A percentile compares a stretch with the other conserved stretches of the same genome.
phyloP scores from a whole-genome alignment of 441 rosid genomes.

The Gossypium aridum region DNA sequence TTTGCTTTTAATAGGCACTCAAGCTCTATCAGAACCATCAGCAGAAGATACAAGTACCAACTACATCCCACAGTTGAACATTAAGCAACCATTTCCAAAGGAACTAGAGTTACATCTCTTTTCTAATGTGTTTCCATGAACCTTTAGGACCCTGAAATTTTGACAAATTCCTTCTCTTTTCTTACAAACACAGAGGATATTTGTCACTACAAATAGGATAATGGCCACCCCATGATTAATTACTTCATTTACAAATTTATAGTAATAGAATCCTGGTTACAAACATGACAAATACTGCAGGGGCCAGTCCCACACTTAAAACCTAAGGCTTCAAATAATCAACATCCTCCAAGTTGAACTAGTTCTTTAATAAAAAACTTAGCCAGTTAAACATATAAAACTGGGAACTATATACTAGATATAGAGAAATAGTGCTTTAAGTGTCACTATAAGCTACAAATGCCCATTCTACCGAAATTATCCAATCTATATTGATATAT shows the following conservation, averaged over 20 bases:
- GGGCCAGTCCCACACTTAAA: too few species aligned
- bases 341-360: too few species aligned
- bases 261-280: not conserved
- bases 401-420: not conserved
- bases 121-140: not conserved
- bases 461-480: not conserved
- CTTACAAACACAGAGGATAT: not conserved
- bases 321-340: too few species aligned
- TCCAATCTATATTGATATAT: not conserved
- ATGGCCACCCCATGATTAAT: not conserved
- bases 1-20: not conserved
- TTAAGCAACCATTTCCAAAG: too few species aligned
- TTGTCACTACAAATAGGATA: not conserved
- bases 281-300: not conserved
- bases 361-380: too few species aligned
- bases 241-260: not conserved
- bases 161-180: not conserved
- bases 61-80: too few species aligned
- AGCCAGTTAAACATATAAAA: not conserved
- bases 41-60: too few species aligned
- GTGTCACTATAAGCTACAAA: not conserved
- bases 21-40: not conserved
- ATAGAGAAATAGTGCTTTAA: not conserved
- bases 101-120: too few species aligned
- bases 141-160: not conserved